Evolutionary conservation across 768 basidiomycete genomes (phyloP).

Genomic region (Grammothele lineata): DNA sequence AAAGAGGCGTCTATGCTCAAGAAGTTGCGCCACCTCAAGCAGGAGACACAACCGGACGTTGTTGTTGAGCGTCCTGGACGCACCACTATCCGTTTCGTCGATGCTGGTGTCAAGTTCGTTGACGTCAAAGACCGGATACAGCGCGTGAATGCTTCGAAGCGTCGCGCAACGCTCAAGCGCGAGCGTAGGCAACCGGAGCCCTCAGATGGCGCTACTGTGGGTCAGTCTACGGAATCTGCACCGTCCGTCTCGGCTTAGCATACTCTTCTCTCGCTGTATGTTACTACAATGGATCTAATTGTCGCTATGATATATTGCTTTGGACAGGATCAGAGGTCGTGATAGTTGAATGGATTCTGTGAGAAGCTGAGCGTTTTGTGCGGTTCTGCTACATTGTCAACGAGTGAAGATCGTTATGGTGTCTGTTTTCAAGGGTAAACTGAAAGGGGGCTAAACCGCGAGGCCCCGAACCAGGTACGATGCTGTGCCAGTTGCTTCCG

Average conservation of each 20-base stretch:
- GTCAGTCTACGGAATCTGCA: neutral
- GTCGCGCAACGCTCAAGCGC: conserved; percentile 21
- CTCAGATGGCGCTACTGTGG: neutral
- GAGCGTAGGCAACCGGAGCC: conserved; percentile 1
- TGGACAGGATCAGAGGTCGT: no score
- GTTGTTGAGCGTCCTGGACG: conserved; percentile 36
- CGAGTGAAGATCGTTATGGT: no score
- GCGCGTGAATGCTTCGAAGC: conserved; percentile 46
- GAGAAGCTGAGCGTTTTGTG: no score
- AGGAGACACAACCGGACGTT: conserved; percentile 2
- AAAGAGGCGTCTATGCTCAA: conserved; percentile 36
- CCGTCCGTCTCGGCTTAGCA: conserved; percentile 1
- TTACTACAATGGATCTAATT: neutral
- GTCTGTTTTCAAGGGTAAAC: no score
- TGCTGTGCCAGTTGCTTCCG: no score
- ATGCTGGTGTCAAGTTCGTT: conserved; percentile 70
- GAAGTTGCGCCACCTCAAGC: conserved; percentile 27
- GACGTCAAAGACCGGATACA: conserved; percentile 49
- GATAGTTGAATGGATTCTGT: no score
- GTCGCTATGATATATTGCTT: neutral
- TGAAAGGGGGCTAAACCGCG: no score
- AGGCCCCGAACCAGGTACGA: no score
- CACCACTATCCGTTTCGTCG: conserved; percentile 61
- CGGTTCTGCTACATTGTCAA: no score
- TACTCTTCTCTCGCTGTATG: neutral